Conservation (phyloP, 805 yeast species). For the Schizosaccharomyces lindneri region DNA sequence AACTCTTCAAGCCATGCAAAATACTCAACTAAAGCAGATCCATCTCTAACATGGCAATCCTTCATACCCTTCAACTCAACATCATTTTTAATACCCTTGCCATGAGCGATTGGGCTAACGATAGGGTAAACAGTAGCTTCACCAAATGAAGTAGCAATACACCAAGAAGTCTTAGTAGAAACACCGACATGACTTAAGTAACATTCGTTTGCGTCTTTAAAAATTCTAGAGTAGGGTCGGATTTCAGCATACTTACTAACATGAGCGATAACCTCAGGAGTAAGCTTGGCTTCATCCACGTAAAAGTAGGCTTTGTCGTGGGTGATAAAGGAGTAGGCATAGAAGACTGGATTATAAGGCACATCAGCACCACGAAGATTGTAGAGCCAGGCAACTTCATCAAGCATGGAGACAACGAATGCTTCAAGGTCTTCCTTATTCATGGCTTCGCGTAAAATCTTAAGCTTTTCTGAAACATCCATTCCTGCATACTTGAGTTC, state of each 20-base stretch:
- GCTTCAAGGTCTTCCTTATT: slow-evolving; percentile 16
- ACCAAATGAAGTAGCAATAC: slow-evolving; percentile 28
- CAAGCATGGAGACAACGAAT: slow-evolving; percentile 45
- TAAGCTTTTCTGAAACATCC: slow-evolving; percentile 30
- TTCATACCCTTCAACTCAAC: slow-evolving; percentile 49
- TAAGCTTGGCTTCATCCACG: slow-evolving; percentile 23
- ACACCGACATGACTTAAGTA: slow-evolving; percentile 18
- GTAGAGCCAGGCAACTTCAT: slow-evolving; percentile 78
- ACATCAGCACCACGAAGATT: slow-evolving; percentile 69
- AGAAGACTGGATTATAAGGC: slow-evolving; percentile 69
- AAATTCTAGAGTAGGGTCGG: slow-evolving; percentile 13
- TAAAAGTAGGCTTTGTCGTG: slow-evolving; percentile 22
- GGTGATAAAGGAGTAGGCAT: slow-evolving; percentile 33
- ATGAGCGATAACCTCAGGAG: slow-evolving; percentile 17
- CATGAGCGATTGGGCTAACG: slow-evolving; percentile 34
- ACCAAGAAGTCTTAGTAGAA: slow-evolving; percentile 44
- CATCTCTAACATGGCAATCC: slow-evolving; percentile 63
- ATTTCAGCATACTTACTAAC: slow-evolving; percentile 24
- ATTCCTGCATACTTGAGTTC: slow-evolving; percentile 40
- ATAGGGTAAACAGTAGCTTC: slow-evolving; percentile 18
- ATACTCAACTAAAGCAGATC: slow-evolving; percentile 46
- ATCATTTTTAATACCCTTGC: slow-evolving; percentile 54
- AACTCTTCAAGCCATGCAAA: slow-evolving; percentile 62
- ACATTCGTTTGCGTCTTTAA: slow-evolving; percentile 3
- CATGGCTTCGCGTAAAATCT: slow-evolving; percentile 15